Evolutionary conservation across 2,329 filamentous ascomycete genomes (phyloP), one percentile per base, ranked within the genome.

Genomic region (Fusarium beomiforme): DNA sequence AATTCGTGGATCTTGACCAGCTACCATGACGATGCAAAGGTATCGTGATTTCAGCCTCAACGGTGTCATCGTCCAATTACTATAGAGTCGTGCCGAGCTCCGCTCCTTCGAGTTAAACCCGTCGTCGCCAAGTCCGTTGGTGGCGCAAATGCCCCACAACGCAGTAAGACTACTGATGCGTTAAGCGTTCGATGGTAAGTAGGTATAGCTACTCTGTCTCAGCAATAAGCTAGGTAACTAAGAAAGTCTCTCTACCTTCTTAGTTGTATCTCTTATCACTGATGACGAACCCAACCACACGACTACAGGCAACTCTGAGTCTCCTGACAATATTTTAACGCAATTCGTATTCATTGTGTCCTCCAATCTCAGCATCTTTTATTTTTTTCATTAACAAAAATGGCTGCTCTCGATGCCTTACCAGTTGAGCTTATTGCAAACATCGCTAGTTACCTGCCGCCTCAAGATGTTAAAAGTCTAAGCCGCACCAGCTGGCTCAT

Each of bases 251-350:
- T 55, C 12, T 44, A 44, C 51, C 33, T 44, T 16, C 1, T 9
- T 8, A 1, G 1, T 2, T 4, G 5, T 6, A 21, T 11, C 3
- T 21, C 2, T 1, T 37, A 23, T 47, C 33, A 6, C 23, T 33
- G 6, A 2, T 13, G n/a, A n/a, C n/a, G 3, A 0, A 8, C 19
- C 0, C 9, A 13, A 8, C 1, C 19, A 17, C 11, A 6, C 47
- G 8, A 36, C 9, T 31, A 24, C 21, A 50, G 21, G 31, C 17
- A 50, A 24, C 12, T 4, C 10, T 3, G 3, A 36, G 21, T 7
- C 21, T 7, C 12, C 1, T n/a, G 31, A 16, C 2, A 11, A 17
- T 50, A 24, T 24, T 50, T 34, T 11, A 50, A 24, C 23, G 23
- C 16, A 9, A 8, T 12, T 8, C 21, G 0, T 5, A 10, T n/a